Evolutionary conservation across 345 rosid species (phyloP), one percentile per base, ranked within the genome.

Genomic region (Populus simonii): DNA sequence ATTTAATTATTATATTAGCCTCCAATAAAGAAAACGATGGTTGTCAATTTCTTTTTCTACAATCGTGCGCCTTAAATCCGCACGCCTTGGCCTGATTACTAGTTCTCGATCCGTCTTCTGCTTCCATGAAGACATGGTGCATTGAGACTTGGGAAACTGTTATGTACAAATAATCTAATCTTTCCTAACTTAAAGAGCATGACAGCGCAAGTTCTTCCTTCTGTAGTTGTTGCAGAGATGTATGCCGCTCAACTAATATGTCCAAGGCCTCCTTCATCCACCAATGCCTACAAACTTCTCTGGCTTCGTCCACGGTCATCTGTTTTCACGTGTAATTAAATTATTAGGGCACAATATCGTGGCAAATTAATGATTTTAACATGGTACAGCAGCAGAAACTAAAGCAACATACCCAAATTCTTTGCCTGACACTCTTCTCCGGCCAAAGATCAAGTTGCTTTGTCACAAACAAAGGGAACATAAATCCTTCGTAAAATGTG

Each of bases 201-300:
- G 68, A 41, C 10, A 25, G 27, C 76, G 63, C 43, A 36, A 51
- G 20, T 51, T 79, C 79, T 47, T 71, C 79, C 39, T 80, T 73
- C 47, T 79, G 81, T 10, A 43, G 47, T 22, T 84, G 80, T 69
- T 65, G 79, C 65, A 69, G 2, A 77, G 79, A 76, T 31, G 74
- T 61, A 51, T 87, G 83, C 68, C 97, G 72, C 51, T 83, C 76
- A 17, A 89, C 92, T 55, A 94, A 72, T 67, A 80, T 85, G 85
- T 91, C 93, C 53, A 94, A 70, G 9, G 98, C 98, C 84, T 94
- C 98, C 71, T 89, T 92, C 98, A 94, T 92, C 98, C 98, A 94
- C 95, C 88, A 86, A 84, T 94, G 94, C 66, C 92, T 88, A 74
- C 97, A 93, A 15, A 77, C 92, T 78, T 92, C 91, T 79, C 95